Conservation (phyloP, 2,329 filamentous ascomycete species). For the Claviceps humidiphila region DNA sequence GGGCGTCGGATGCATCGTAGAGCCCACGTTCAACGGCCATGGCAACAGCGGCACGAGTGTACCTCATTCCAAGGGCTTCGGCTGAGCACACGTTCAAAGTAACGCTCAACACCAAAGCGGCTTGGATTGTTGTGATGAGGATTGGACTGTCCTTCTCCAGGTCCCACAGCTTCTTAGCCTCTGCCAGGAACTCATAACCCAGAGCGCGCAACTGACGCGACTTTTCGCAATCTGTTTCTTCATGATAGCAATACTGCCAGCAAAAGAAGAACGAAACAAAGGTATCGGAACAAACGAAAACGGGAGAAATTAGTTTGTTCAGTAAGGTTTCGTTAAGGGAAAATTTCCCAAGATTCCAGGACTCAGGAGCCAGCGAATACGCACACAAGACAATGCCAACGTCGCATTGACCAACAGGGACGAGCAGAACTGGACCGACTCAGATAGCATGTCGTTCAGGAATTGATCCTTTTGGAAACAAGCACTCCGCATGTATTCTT, state of each 20-base stretch:
- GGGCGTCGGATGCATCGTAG: background rate
- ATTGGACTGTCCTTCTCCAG: slow-evolving; percentile 10
- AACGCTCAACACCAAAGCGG: slow-evolving; percentile 12
- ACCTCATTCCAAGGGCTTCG: background rate
- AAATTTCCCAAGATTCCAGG: slow-evolving; percentile 5
- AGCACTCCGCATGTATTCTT: background rate
- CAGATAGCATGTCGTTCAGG: background rate
- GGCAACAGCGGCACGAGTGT: background rate
- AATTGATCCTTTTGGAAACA: slow-evolving; percentile 1
- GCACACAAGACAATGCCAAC: slow-evolving; percentile 1
- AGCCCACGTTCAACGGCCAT: background rate
- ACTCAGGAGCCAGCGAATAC: slow-evolving; percentile 7
- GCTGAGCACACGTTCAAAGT: background rate
- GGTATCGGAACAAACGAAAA: background rate
- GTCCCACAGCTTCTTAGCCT: slow-evolving; percentile 20
- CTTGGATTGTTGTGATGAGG: slow-evolving; percentile 18
- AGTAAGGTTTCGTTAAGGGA: background rate
- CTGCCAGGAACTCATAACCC: slow-evolving; percentile 18
- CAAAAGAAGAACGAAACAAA: background rate
- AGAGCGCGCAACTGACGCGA: slow-evolving; percentile 16
- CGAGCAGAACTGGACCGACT: background rate
- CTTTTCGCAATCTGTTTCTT: slow-evolving; percentile 9
- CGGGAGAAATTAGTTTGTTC: background rate
- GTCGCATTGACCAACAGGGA: background rate
- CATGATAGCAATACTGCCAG: background rate